Evolutionary conservation across 768 basidiomycete genomes (phyloP).

Genomic region (Kwoniella shandongensis): DNA sequence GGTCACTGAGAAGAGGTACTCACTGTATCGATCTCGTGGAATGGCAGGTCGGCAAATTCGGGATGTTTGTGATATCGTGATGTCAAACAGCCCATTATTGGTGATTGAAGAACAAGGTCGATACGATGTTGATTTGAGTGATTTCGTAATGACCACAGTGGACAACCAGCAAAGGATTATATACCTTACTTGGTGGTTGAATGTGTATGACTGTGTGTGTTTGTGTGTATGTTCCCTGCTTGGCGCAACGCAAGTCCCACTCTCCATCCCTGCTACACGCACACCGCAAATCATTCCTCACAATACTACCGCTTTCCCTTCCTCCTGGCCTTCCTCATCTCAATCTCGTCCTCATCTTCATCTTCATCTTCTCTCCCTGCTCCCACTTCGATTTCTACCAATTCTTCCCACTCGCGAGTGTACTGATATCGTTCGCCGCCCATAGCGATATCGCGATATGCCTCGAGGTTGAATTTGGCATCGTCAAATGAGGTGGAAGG

Average conservation of each 20-base stretch:
- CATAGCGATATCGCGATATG: constrained; percentile 32
- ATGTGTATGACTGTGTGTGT: background rate
- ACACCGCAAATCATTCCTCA: constrained; percentile 1
- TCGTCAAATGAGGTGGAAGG: constrained; percentile 37
- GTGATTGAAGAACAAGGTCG: no score
- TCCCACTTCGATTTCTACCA: constrained; percentile 35
- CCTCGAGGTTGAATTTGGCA: constrained; percentile 36
- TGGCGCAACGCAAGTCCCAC: no score
- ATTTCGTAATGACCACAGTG: background rate
- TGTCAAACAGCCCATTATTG: constrained; percentile 9
- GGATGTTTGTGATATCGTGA: constrained; percentile 4
- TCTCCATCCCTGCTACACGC: no score
- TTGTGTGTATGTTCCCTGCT: background rate
- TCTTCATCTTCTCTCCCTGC: constrained; percentile 26
- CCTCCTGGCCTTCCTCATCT: constrained; percentile 18
- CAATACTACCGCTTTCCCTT: constrained; percentile 23
- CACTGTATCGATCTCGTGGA: background rate
- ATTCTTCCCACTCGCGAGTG: constrained; percentile 43
- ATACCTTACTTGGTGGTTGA: background rate
- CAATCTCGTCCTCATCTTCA: constrained; percentile 20
- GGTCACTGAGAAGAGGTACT: background rate
- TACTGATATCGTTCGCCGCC: constrained; percentile 33
- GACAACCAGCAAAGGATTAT: background rate
- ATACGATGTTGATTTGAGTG: constrained; percentile 1
- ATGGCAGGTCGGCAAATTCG: background rate